A percentile compares a stretch with the other conserved stretches of the same genome.
These are phyloP conservation scores for Aspergillus phoenicis DNA, from an alignment of 2,329 filamentous ascomycete genomes.

Conservation along the genomic window DNA sequence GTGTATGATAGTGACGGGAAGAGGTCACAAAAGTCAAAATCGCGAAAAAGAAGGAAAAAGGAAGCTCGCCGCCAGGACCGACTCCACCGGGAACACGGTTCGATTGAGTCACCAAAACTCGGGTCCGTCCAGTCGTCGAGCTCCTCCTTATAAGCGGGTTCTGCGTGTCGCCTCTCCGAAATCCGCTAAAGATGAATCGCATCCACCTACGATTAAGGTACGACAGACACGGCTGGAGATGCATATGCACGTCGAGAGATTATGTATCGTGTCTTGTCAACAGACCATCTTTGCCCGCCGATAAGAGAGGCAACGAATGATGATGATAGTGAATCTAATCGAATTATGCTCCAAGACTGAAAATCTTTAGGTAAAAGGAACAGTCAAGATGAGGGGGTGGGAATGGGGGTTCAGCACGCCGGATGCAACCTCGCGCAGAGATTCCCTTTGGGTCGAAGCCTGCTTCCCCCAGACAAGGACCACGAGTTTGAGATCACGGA, in stretches of 20 bases:
- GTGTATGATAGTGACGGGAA: slow-evolving; percentile 5
- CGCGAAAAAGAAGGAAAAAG: slow-evolving; percentile 14
- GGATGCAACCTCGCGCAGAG: slow-evolving; percentile 20
- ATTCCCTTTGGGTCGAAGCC: not conserved
- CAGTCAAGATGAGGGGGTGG: slow-evolving; percentile 9
- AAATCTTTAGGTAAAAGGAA: slow-evolving; percentile 32
- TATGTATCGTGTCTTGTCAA: not conserved
- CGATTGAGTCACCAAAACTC: slow-evolving; percentile 8
- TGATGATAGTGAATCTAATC: slow-evolving; percentile 10
- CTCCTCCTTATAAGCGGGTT: not conserved
- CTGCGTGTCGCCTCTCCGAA: slow-evolving; percentile 5
- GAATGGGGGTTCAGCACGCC: slow-evolving; percentile 7
- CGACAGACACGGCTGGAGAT: not conserved
- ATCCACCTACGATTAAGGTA: not conserved
- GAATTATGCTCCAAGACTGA: slow-evolving; percentile 12
- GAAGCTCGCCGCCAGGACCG: slow-evolving; percentile 12
- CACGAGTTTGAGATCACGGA: too few species aligned
- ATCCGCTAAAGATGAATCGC: slow-evolving; percentile 3
- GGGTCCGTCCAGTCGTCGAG: not conserved
- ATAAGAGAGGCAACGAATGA: slow-evolving; percentile 19
- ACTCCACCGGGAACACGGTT: slow-evolving; percentile 17
- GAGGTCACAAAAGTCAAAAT: slow-evolving; percentile 6
- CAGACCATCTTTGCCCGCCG: slow-evolving; percentile 4
- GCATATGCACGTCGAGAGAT: not conserved
- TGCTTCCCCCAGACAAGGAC: not conserved